These are phyloP conservation scores for Mycena rosella DNA, from an alignment of 768 basidiomycete species.

Conservation along the genomic window DNA sequence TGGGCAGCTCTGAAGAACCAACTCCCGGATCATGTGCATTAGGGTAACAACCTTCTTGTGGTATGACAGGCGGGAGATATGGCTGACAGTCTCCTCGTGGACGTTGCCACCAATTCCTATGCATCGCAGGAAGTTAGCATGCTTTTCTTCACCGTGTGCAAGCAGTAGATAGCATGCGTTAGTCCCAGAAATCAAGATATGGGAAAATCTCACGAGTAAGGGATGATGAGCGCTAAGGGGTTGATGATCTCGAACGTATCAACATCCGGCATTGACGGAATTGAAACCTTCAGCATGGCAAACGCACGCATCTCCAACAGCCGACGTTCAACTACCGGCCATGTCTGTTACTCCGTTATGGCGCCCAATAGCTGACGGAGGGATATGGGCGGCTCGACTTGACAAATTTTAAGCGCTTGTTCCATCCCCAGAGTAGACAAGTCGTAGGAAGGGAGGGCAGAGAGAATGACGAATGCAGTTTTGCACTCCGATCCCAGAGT, in stretches of 20 bases:
- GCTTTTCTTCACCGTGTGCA: background rate
- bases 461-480: background rate
- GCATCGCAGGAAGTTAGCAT: constrained; percentile 3
- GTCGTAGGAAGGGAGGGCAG: background rate
- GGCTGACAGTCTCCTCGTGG: background rate
- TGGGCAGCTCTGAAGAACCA: background rate
- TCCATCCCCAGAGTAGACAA: background rate
- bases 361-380: background rate
- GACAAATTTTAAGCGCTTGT: background rate
- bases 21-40: background rate
- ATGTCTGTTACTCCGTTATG: background rate
- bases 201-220: no score
- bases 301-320: background rate
- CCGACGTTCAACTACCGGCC: constrained; percentile 6
- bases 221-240: no score
- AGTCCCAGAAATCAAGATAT: background rate
- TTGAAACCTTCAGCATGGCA: background rate
- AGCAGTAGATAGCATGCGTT: background rate
- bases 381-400: background rate
- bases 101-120: constrained; percentile 4
- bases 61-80: constrained; percentile 6
- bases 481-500: background rate
- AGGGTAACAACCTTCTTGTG: background rate
- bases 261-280: background rate
- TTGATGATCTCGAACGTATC: no score